Conservation (phyloP, 2,329 filamentous ascomycete species). For the Pyrenophora tritici-repentis region DNA sequence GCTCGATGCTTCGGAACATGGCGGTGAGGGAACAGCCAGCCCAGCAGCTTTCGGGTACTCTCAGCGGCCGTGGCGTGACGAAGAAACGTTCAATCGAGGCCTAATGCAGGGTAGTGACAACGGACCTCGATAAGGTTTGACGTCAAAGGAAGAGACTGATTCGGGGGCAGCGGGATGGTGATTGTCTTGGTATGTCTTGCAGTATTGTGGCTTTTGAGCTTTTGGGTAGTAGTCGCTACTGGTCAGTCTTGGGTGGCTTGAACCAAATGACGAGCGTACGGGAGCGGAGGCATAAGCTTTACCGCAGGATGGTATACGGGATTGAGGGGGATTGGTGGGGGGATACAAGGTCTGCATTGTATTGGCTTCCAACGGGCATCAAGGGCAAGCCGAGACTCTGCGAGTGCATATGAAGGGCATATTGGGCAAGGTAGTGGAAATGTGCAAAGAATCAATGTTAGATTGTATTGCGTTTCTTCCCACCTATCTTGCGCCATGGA, state of each 20-base stretch:
- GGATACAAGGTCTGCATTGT: slow-evolving; percentile 3
- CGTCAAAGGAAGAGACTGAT: slow-evolving; percentile 2
- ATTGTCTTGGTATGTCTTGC: slow-evolving; percentile 2
- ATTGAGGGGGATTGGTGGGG: neutral
- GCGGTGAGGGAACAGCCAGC: slow-evolving; percentile 13
- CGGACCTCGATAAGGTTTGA: slow-evolving; percentile 5
- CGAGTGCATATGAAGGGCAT: neutral
- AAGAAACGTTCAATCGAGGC: slow-evolving; percentile 1
- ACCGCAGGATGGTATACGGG: slow-evolving; percentile 6
- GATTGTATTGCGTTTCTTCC: neutral
- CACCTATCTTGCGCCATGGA: neutral
- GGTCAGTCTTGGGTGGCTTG: slow-evolving; percentile 3
- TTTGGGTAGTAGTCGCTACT: slow-evolving; percentile 7
- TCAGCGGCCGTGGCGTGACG: slow-evolving; percentile 19
- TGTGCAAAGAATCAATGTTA: neutral
- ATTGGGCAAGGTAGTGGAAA: neutral
- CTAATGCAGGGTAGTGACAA: slow-evolving; percentile 16
- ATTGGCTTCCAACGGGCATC: slow-evolving; percentile 1
- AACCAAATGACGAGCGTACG: neutral
- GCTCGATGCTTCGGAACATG: slow-evolving; percentile 3
- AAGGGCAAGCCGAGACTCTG: neutral
- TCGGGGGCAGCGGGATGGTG: neutral
- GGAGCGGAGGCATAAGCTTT: slow-evolving; percentile 13
- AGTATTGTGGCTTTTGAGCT: neutral
- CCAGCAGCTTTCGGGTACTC: slow-evolving; percentile 6